Evolutionary conservation across 2,329 filamentous ascomycete species (phyloP).

Genomic region (Seiridium cupressi): DNA sequence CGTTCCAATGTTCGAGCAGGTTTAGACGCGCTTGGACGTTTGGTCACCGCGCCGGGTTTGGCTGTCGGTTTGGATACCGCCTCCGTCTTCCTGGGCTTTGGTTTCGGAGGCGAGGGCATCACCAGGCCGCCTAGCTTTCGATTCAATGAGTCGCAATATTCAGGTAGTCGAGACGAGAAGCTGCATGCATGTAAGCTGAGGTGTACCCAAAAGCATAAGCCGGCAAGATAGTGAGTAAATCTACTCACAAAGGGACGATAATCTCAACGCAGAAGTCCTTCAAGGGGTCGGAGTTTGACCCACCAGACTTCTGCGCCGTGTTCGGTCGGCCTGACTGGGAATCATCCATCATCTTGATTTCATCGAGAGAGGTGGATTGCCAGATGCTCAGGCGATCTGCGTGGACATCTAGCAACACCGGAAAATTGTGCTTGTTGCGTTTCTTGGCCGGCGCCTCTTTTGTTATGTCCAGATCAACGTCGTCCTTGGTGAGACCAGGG

Average conservation of each 20-base stretch:
- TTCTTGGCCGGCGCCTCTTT: constrained; percentile 47
- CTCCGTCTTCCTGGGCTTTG: constrained; percentile 47
- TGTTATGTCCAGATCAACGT: constrained; percentile 27
- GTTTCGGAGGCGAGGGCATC: constrained; percentile 52
- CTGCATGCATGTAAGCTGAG: constrained; percentile 41
- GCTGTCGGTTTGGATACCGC: constrained; percentile 39
- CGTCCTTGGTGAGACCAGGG: constrained; percentile 40
- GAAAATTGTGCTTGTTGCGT: constrained; percentile 61
- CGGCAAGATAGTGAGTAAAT: neutral
- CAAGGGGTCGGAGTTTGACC: constrained; percentile 58
- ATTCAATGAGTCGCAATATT: constrained; percentile 68
- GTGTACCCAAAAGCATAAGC: neutral
- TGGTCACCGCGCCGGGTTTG: constrained; percentile 52
- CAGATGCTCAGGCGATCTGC: constrained; percentile 80
- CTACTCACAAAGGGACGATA: constrained; percentile 71
- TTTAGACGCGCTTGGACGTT: constrained; percentile 41
- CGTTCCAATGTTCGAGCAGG: constrained; percentile 56
- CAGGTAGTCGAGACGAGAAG: constrained; percentile 74
- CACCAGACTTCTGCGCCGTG: constrained; percentile 36
- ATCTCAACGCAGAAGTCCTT: constrained; percentile 79
- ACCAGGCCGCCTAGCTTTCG: constrained; percentile 74
- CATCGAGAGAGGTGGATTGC: constrained; percentile 71
- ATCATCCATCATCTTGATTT: constrained; percentile 48
- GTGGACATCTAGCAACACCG: constrained; percentile 67
- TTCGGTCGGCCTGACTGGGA: constrained; percentile 36